phyloP scores from a whole-genome alignment of 1,284 basidiomycete genomes.

The Fomitopsis pinicola region DNA sequence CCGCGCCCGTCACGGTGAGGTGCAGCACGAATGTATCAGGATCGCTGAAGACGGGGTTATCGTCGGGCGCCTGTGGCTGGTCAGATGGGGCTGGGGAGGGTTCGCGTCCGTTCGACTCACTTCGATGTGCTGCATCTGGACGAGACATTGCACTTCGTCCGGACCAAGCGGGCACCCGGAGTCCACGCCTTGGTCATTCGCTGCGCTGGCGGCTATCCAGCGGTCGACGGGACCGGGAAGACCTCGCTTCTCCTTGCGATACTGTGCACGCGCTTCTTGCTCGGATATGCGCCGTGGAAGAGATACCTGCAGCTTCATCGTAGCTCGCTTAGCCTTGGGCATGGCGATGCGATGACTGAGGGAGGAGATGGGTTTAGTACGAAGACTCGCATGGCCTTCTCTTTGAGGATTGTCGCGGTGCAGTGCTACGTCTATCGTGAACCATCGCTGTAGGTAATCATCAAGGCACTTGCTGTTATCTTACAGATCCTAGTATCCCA shows the following conservation, averaged over 20 bases:
- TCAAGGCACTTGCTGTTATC: not conserved
- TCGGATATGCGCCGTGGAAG: slow-evolving; percentile 7
- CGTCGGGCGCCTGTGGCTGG: slow-evolving; percentile 10
- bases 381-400: not conserved
- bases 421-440: not conserved
- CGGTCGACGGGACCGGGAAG: slow-evolving; percentile 13
- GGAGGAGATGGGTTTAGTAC: not conserved
- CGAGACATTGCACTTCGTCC: slow-evolving; percentile 15
- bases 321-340: slow-evolving; percentile 3
- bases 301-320: not conserved
- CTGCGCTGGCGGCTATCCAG: slow-evolving; percentile 14
- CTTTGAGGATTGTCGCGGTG: not conserved
- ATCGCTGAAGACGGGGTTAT: slow-evolving; percentile 12
- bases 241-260: slow-evolving; percentile 11
- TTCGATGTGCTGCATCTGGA: slow-evolving; percentile 12
- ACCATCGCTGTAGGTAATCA: not conserved
- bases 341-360: not conserved
- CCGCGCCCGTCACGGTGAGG: slow-evolving; percentile 10
- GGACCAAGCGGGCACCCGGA: not conserved
- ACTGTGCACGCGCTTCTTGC: slow-evolving; percentile 5
- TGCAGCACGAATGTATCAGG: slow-evolving; percentile 16
- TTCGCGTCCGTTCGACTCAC: slow-evolving; percentile 10
- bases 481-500: slow-evolving; percentile 4
- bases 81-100: not conserved
- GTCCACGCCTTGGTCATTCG: not conserved